Evolutionary conservation across 1,284 basidiomycete species (phyloP).

Genomic region (Fistulina hepatica): DNA sequence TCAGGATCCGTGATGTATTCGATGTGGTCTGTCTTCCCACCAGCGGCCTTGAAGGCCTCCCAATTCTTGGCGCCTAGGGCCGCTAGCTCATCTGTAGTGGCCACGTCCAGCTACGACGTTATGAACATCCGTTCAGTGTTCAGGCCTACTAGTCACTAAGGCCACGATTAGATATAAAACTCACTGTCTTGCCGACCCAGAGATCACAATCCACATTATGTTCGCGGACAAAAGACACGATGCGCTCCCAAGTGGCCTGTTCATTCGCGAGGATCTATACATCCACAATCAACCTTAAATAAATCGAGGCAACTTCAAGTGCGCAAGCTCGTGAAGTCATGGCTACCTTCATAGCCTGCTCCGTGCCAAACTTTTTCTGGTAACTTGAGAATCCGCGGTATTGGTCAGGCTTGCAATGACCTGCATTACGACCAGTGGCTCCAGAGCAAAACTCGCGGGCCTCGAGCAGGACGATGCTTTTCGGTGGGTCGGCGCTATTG

Average conservation of each 20-base stretch:
- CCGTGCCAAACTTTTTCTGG: conserved; percentile 14
- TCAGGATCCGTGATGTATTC: conserved; percentile 13
- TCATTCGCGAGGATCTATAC: conserved; percentile 14
- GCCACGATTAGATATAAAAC: conserved; percentile 2
- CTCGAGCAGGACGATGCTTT: conserved; percentile 19
- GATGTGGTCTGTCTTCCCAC: conserved; percentile 15
- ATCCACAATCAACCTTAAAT: neutral
- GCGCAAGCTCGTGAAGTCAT: neutral
- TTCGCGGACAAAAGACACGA: conserved; percentile 12
- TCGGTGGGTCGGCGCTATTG: conserved; percentile 14
- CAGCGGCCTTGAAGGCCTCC: conserved; percentile 15
- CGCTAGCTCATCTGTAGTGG: conserved; percentile 13
- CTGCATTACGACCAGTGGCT: conserved; percentile 20
- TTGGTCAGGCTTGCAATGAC: conserved; percentile 19
- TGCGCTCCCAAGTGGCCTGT: conserved; percentile 12
- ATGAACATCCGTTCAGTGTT: neutral
- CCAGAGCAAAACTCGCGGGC: conserved; percentile 19
- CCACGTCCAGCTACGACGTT: conserved; percentile 12
- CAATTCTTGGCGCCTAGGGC: conserved; percentile 3
- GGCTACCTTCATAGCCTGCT: conserved; percentile 18
- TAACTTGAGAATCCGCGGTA: conserved; percentile 17
- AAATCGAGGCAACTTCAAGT: too few relatives aligned
- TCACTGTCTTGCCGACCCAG: conserved; percentile 16
- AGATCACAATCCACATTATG: conserved; percentile 18
- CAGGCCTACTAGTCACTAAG: too few relatives aligned